Evolutionary conservation across 176 grass and related monocot genomes (phyloP).

Genomic region (Rhynchospora tenuis): DNA sequence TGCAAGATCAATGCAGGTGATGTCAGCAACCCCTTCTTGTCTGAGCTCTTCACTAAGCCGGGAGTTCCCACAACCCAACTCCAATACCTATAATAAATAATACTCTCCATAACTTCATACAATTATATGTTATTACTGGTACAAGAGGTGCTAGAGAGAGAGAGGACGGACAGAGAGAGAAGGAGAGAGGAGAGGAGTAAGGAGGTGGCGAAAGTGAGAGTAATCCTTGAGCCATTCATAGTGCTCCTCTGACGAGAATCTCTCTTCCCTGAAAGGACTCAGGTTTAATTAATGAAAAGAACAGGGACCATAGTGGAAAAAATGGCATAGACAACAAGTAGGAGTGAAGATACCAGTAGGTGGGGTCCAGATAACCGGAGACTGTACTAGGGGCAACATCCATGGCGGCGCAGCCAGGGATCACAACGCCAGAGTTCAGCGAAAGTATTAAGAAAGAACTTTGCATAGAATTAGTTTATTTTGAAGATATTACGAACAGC

Average conservation of each 20-base stretch:
- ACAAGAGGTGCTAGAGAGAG: background rate
- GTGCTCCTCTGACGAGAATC: slow-evolving; percentile 89
- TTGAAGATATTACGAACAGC: too few species aligned
- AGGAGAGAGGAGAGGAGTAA: slow-evolving; percentile 66
- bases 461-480: too few species aligned
- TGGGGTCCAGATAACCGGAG: slow-evolving; percentile 48
- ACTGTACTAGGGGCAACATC: slow-evolving; percentile 36
- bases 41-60: slow-evolving; percentile 64
- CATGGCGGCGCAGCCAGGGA: slow-evolving; percentile 17
- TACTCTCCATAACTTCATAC: background rate
- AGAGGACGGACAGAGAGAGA: slow-evolving; percentile 45
- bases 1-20: slow-evolving; percentile 83
- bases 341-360: slow-evolving; percentile 42
- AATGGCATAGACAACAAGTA: too few species aligned
- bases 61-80: slow-evolving; percentile 85
- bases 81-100: slow-evolving; percentile 39
- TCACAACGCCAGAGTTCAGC: background rate
- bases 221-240: slow-evolving; percentile 94
- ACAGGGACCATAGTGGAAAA: background rate
- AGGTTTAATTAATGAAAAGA: background rate
- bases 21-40: slow-evolving; percentile 53
- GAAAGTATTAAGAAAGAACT: too few species aligned
- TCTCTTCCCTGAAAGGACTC: slow-evolving; percentile 47
- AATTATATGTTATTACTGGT: background rate
- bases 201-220: slow-evolving; percentile 91